Evolutionary conservation across 2,329 filamentous ascomycete genomes (phyloP), one percentile per base, ranked within the genome.

Genomic region (Stachybotrys chartarum): DNA sequence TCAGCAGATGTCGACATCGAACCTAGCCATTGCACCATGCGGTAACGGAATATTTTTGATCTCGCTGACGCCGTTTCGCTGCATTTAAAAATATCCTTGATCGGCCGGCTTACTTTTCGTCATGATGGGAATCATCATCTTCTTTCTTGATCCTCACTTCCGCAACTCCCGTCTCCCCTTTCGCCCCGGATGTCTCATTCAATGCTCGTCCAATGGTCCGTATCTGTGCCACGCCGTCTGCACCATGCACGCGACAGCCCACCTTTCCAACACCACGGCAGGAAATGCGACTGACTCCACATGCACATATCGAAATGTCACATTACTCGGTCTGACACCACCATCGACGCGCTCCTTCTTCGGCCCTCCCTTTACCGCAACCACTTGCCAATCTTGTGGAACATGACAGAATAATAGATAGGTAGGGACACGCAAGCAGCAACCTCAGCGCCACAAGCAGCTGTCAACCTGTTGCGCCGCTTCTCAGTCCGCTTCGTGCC

Each of bases 1-100:
- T 42, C 35, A 42, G 35, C 18, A 50, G 11, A 51, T 51, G 49
- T 51, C 49, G 49, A 51, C 49, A 51, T 51, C 49, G 17, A 51
- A 51, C 49, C 32, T 32, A 16, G 49, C 10, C 49, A 51, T 51
- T 6, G 49, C 49, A 51, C n/a, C 49, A 51, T 51, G 6, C 17
- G 5, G 17, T 42, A 42, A 2, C 35, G 35, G 35, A 42, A 42
- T 42, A 42, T 42, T 42, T 42, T 42, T 42, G 35, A 42, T 42
- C 35, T 42, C 35, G 35, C 35, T 42, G 35, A 42, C 35, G 5
- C 35, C 35, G 35, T 42, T 14, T 14, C 35, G 35, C 35, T 42
- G 35, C 10, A 14, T 42, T 42, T 42, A 42, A 42, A 42, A 42
- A 42, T 42, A 42, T 42, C 8, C 8, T 42, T 14, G 35, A 42